Base-by-base conservation (phyloP, 2,329 filamentous ascomycete species). In the Fusarium begoniae region DNA sequence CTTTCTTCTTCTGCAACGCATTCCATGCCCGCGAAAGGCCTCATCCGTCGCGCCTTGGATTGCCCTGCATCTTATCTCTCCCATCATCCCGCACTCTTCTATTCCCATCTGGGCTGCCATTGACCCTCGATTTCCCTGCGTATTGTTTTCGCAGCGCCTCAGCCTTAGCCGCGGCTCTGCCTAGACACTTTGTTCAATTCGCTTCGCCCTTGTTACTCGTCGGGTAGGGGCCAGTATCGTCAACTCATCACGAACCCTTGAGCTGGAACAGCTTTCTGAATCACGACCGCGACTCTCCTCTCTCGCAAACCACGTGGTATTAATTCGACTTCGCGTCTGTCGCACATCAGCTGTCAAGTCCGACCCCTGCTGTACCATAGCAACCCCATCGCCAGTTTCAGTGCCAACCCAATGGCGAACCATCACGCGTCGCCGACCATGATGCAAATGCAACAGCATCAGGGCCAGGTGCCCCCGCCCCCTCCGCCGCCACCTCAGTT, bases 381-480 rank as follows among this genome's bases (percentile, higher is more conserved):
- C 71, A 60, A 48, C 38, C 60, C 45, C 63, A 63, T 70, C 66
- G 63, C 63, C 66, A 63, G 66, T 56, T 40, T 28, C 44, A 66
- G 69, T 62, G 50, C 59, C 59, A 61, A 76, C 79, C 83, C 72
- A 74, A 94, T 94, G 92, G 91, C 92, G 77, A 93, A 94, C 82
- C 92, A 94, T 78, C 94, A 95, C 80, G 91, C 92, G 47, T 96
- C 94, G 78, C 93, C 94, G 45, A 93, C 93, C 67, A 93, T 93
- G 84, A 93, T 95, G 84, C 88, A 90, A 79, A 87, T 90, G 86
- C 88, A 87, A 80, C 86, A 82, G 66, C 90, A 91, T 66, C 90
- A 92, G 75, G 88, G 89, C 26, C 89, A 88, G 69, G 89, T 90
- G 72, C 86, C 86, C 70, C 80, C 88, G 84, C 80, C 91, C 83